phyloP scores from a whole-genome alignment of 768 basidiomycete species.

The Lactarius pseudohatsudake region DNA sequence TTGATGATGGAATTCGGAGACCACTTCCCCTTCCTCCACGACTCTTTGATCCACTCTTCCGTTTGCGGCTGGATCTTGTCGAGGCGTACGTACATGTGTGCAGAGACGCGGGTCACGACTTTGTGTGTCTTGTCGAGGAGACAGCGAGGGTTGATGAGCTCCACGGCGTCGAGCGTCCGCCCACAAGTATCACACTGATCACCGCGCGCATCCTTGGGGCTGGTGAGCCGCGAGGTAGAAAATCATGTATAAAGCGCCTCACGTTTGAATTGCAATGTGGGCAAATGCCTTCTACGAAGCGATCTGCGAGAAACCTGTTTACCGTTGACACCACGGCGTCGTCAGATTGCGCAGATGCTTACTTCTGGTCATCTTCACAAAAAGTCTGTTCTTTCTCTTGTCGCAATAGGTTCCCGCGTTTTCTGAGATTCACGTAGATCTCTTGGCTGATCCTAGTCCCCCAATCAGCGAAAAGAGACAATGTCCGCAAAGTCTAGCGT shows the following conservation, averaged over 20 bases:
- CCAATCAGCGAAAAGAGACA: slow-evolving; percentile 4
- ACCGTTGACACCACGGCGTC: slow-evolving; percentile 24
- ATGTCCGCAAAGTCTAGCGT: slow-evolving; percentile 29
- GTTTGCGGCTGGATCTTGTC: slow-evolving; percentile 78
- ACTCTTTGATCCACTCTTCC: slow-evolving; percentile 84
- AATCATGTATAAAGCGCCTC: slow-evolving; percentile 1
- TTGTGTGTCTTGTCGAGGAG: slow-evolving; percentile 79
- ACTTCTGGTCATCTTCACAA: slow-evolving; percentile 90
- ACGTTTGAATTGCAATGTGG: slow-evolving; percentile 90
- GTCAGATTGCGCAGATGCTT: slow-evolving; percentile 29
- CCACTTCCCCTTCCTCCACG: slow-evolving; percentile 86
- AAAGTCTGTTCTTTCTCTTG: slow-evolving; percentile 92
- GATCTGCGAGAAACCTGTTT: slow-evolving; percentile 87
- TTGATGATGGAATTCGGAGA: slow-evolving; percentile 90
- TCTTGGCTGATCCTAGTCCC: slow-evolving; percentile 78
- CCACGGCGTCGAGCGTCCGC: slow-evolving; percentile 88
- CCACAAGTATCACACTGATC: slow-evolving; percentile 97
- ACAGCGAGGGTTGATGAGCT: slow-evolving; percentile 93
- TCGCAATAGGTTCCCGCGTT: slow-evolving; percentile 73
- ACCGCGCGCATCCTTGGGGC: slow-evolving; percentile 82
- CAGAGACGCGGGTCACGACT: slow-evolving; percentile 71
- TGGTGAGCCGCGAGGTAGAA: neutral
- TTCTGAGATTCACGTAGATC: slow-evolving; percentile 81
- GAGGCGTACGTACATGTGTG: slow-evolving; percentile 90
- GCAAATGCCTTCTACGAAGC: slow-evolving; percentile 97